Evolutionary conservation across 495 filamentous ascomycete genomes (phyloP).

Genomic region (Penicillium steckii): DNA sequence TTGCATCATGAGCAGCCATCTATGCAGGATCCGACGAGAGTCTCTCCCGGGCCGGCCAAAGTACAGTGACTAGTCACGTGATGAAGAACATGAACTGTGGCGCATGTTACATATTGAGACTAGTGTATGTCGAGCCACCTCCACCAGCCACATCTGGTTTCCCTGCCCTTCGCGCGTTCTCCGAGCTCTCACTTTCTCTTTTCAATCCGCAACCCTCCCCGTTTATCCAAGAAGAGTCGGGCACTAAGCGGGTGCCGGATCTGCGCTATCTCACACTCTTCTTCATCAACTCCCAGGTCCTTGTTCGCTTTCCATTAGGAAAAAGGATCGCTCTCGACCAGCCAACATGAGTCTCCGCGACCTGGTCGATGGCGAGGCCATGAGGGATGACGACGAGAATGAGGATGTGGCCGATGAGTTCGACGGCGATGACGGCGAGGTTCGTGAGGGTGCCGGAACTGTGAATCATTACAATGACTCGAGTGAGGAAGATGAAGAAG

Average conservation of each 20-base stretch:
- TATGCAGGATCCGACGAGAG: background rate
- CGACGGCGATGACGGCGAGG: constrained; percentile 69
- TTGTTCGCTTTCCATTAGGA: constrained; percentile 11
- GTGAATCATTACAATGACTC: constrained; percentile 68
- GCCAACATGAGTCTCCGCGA: constrained; percentile 71
- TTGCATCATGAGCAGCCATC: background rate
- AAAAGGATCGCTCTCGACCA: constrained; percentile 23
- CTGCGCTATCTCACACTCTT: constrained; percentile 3
- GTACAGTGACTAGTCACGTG: background rate
- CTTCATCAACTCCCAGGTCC: constrained; percentile 1
- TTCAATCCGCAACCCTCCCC: background rate
- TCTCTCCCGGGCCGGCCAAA: background rate
- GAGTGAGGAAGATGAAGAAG: constrained; percentile 94
- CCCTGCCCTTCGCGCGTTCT: constrained; percentile 1
- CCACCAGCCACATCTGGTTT: background rate
- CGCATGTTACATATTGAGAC: background rate
- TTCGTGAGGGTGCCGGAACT: constrained; percentile 38
- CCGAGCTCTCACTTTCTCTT: constrained; percentile 5
- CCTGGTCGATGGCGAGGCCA: constrained; percentile 79
- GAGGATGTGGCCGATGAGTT: constrained; percentile 81
- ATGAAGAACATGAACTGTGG: background rate
- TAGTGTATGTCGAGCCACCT: no score
- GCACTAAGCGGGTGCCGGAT: constrained; percentile 15
- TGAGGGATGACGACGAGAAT: constrained; percentile 86
- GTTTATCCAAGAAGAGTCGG: constrained; percentile 1